Conservation (phyloP, 2,329 filamentous ascomycete species). For the Colletotrichum horii region DNA sequence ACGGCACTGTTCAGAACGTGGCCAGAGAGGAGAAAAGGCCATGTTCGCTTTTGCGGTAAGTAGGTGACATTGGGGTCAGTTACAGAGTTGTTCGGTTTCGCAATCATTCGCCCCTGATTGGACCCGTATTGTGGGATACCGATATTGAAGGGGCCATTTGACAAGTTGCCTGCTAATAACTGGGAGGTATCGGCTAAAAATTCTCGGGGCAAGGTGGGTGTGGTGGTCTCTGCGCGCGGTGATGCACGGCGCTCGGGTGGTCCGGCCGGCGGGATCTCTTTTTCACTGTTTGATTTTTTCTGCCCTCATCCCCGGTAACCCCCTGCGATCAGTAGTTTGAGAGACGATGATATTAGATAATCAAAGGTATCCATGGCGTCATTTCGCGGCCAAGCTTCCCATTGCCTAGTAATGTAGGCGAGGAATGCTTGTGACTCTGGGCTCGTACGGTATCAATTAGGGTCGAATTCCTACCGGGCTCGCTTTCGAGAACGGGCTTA, state of each 20-base stretch:
- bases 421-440: neutral
- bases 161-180: neutral
- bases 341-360: neutral
- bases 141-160: neutral
- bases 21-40: neutral
- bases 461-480: neutral
- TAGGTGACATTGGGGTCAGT: neutral
- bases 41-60: neutral
- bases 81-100: conserved; percentile 8
- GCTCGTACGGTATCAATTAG: neutral
- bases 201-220: neutral
- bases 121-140: conserved; percentile 2
- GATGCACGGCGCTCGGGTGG: neutral
- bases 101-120: neutral
- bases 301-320: neutral
- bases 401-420: neutral
- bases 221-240: neutral
- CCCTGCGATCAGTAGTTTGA: neutral
- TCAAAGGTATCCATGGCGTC: neutral
- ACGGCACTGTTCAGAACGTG: neutral
- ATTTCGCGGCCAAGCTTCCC: neutral
- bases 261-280: neutral
- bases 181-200: neutral
- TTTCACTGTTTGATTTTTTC: neutral
- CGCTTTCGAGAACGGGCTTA: neutral